Evolutionary conservation across 1,139 yeast species (phyloP).

Genomic region (Hanseniaspora uvarum): DNA sequence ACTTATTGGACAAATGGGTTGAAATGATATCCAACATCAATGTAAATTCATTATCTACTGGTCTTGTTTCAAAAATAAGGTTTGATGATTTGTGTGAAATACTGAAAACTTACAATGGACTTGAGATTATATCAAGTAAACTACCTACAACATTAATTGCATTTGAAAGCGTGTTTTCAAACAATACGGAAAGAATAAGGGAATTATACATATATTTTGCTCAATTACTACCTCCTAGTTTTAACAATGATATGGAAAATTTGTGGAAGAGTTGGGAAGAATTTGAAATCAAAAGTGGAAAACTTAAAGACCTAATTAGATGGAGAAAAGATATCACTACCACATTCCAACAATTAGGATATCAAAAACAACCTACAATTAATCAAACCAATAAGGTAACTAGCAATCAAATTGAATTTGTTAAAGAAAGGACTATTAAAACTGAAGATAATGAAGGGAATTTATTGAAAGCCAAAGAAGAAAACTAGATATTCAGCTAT

Average conservation of each 20-base stretch:
- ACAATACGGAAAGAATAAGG: conserved; percentile 41
- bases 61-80: neutral
- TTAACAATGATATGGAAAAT: conserved; percentile 17
- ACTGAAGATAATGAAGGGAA: neutral
- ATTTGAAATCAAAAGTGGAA: conserved; percentile 63
- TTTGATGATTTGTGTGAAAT: neutral
- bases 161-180: conserved; percentile 24
- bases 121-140: conserved; percentile 36
- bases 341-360: conserved; percentile 21
- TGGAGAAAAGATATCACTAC: conserved; percentile 42
- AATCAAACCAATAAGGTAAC: neutral
- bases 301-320: conserved; percentile 66
- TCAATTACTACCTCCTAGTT: conserved; percentile 3
- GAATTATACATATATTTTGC: conserved; percentile 45
- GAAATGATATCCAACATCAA: conserved; percentile 7
- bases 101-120: conserved; percentile 16
- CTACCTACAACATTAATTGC: conserved; percentile 45
- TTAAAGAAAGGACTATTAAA: neutral
- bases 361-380: neutral
- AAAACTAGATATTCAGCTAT: conserved; percentile 9
- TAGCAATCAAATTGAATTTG: neutral
- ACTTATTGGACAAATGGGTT: conserved; percentile 5
- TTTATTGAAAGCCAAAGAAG: neutral
- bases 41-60: neutral
- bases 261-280: conserved; percentile 61